These are phyloP conservation scores for Exophiala alcalophila DNA, from an alignment of 2,329 filamentous ascomycete genomes.

Conservation along the genomic window DNA sequence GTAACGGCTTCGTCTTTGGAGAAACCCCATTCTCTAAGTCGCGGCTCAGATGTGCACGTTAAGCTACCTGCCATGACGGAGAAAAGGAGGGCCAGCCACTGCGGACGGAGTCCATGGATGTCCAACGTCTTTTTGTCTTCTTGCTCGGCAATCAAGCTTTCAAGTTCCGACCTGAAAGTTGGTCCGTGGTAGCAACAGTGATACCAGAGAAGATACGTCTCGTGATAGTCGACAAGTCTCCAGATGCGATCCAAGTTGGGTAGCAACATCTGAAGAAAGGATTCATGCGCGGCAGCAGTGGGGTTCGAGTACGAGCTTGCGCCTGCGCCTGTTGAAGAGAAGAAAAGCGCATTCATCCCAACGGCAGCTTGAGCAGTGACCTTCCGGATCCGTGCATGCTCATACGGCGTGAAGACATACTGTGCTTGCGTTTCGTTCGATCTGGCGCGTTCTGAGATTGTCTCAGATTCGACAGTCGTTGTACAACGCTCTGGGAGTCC, in stretches of 20 bases:
- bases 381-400: slow-evolving; percentile 2
- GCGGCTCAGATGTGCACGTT: slow-evolving; percentile 15
- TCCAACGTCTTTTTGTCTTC: slow-evolving; percentile 10
- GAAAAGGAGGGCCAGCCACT: slow-evolving; percentile 29
- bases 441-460: background rate
- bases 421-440: slow-evolving; percentile 5
- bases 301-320: slow-evolving; percentile 8
- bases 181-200: slow-evolving; percentile 26
- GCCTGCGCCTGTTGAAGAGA: background rate
- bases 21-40: slow-evolving; percentile 45
- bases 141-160: slow-evolving; percentile 16
- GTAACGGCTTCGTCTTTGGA: slow-evolving; percentile 40
- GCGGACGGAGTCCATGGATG: slow-evolving; percentile 17
- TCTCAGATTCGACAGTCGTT: background rate
- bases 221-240: slow-evolving; percentile 27
- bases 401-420: slow-evolving; percentile 12
- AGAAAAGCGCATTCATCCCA: background rate
- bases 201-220: slow-evolving; percentile 26
- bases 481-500: background rate
- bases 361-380: background rate
- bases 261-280: slow-evolving; percentile 26
- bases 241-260: slow-evolving; percentile 22
- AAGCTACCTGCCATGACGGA: slow-evolving; percentile 28
- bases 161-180: slow-evolving; percentile 22
- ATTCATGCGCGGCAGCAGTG: slow-evolving; percentile 11